Evolutionary conservation across 2,329 filamentous ascomycete genomes (phyloP), one percentile per base, ranked within the genome.

Genomic region (Rutstroemia sp.): DNA sequence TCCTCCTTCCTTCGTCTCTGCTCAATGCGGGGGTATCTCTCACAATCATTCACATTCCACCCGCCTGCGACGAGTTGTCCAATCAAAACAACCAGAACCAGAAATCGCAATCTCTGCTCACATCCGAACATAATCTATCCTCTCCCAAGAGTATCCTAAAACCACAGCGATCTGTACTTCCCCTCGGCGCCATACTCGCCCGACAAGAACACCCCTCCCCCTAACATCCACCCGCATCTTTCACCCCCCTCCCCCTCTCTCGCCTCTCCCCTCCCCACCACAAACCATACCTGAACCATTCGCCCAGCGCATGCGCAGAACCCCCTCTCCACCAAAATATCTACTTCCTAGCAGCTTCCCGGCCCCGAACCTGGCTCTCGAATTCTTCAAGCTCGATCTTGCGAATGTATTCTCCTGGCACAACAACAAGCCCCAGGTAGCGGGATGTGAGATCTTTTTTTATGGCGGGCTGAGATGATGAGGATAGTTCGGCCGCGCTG

Each of bases 321-420:
- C 8, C 9, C 27, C 8, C 9, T 30, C 27, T 30, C 3, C 8
- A 23, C 44, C 44, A 5, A 3, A 6, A 41, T 2, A 16, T 18
- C 38, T 41, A 41, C 16, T 7, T 9, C 44, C 21, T 16, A 19
- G 18, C 21, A 8, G 27, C 12, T 41, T 48, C 54, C 6, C 39
- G 34, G 2, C 54, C 56, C 30, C 54, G 61, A 48, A 66, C 53
- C 58, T 71, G 69, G 59, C 82, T 85, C 1, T 73, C 72, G 68
- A 85, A 86, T 62, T 92, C 86, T 69, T 97, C 91, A 48, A 94
- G 77, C 71, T 96, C 92, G 66, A 99, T 90, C 75, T 87, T 92
- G 58, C 79, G 83, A 63, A 99, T 89, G 69, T 95, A 83, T 63
- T 87, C 77, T 0, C 92, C 92, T 0, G 94, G 94, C 4, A 99